phyloP scores from a whole-genome alignment of 163 green algal species.

The Chlamydomonas reinhardtii region DNA sequence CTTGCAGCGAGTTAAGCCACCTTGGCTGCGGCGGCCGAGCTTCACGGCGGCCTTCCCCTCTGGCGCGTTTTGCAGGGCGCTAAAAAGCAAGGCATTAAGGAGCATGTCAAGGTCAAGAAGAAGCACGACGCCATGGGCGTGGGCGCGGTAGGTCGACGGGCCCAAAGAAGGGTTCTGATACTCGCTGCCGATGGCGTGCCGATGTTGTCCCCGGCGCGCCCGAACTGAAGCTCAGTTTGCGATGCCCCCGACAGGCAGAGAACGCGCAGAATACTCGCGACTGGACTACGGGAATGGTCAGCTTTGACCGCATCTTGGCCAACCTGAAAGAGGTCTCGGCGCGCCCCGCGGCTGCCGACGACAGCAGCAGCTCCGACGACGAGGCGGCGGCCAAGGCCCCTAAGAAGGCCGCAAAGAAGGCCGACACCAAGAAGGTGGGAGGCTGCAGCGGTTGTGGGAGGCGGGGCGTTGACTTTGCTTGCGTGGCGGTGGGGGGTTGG shows the following conservation, averaged over 20 bases:
- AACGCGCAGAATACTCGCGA: slow-evolving; percentile 64
- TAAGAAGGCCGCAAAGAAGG: not conserved
- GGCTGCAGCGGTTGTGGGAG: not conserved
- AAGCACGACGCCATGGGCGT: slow-evolving; percentile 88
- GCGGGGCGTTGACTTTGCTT: not conserved
- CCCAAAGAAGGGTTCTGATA: not conserved
- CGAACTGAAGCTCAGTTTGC: not conserved
- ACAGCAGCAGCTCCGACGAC: slow-evolving; percentile 30
- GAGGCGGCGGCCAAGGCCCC: not conserved
- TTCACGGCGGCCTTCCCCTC: not conserved
- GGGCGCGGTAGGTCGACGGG: slow-evolving; percentile 72
- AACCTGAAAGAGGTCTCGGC: slow-evolving; percentile 77
- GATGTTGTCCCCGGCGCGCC: no score
- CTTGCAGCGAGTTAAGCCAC: no score
- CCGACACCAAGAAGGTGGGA: no score
- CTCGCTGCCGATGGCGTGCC: not conserved
- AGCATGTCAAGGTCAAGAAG: slow-evolving; percentile 91
- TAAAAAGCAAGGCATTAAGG: slow-evolving; percentile 86
- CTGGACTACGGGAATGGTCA: slow-evolving; percentile 85
- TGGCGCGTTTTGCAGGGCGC: slow-evolving; percentile 69
- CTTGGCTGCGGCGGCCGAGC: not conserved
- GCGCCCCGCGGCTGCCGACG: not conserved
- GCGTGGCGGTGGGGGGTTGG: no score
- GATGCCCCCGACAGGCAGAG: slow-evolving; percentile 49
- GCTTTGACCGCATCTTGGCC: slow-evolving; percentile 80